Evolutionary conservation across 371 early-diverging fungal species (phyloP).

Genomic region (Circinella minor): DNA sequence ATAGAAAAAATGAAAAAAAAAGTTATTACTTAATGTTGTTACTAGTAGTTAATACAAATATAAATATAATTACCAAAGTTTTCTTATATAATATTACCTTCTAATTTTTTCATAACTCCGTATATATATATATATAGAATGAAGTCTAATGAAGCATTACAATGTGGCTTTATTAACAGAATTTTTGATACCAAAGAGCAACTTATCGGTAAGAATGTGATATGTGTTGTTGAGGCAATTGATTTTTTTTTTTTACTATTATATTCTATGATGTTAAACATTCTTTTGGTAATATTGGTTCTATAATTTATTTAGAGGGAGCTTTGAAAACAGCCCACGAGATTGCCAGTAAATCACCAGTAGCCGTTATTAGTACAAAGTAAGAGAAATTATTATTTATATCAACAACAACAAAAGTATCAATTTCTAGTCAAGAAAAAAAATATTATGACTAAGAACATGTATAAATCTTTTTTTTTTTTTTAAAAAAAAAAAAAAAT

Average conservation of each 20-base stretch:
- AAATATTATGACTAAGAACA: too few species aligned
- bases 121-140: slow-evolving; percentile 32
- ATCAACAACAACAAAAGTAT: too few species aligned
- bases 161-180: slow-evolving; percentile 80
- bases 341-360: slow-evolving; percentile 93
- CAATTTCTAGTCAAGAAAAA: too few species aligned
- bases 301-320: slow-evolving; percentile 33
- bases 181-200: slow-evolving; percentile 63
- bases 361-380: slow-evolving; percentile 90
- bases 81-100: too few species aligned
- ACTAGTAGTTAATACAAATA: slow-evolving; percentile 23
- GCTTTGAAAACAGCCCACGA: slow-evolving; percentile 73
- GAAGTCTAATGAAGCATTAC: slow-evolving; percentile 68
- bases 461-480: too few species aligned
- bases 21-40: too few species aligned
- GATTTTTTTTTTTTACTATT: too few species aligned
- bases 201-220: slow-evolving; percentile 36
- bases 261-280: background rate
- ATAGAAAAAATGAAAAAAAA: too few species aligned
- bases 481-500: too few species aligned
- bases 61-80: too few species aligned
- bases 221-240: background rate
- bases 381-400: slow-evolving; percentile 32
- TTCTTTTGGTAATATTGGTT: too few species aligned
- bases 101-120: slow-evolving; percentile 41